Base-by-base conservation (phyloP, 2,329 filamentous ascomycete species). In the Sporothrix dimorphospora region DNA sequence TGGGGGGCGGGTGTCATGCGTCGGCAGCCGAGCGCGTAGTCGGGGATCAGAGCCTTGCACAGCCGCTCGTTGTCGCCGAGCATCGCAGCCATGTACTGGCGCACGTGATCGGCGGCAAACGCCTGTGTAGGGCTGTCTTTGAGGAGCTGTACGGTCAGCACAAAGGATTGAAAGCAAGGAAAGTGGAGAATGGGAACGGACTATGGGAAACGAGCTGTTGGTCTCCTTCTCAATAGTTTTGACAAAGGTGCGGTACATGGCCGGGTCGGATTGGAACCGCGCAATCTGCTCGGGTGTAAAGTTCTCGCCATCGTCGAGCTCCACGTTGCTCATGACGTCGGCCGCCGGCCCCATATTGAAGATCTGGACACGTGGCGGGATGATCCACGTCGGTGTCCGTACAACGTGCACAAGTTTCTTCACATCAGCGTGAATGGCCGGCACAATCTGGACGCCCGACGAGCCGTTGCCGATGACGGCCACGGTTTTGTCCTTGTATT, bases 401-500 rank as follows among this genome's bases (percentile, higher is more conserved):
- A 85, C 76, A 55, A 82, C 78, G 69, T 82, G 80, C 72, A 79
- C 78, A 16, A 83, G 75, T 68, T 82, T 79, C 49, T 80, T 78
- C 27, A 74, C 81, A 27, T 78, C 78, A 75, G 81, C 80, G 67
- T 84, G 83, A n/a, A 88, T 83, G 40, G 83, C 81, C 0, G 86
- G 84, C 9, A 87, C 76, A 30, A 89, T 79, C 74, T 89, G 87
- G 16, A 88, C 82, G 0, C 85, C 87, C 0, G 85, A 86, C 21
- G 86, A 82, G 7, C 86, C 86, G 69, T 86, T 88, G 9, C 87
- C 87, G 67, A 89, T 87, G n/a, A 89, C 80, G 2, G 83, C 86
- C 8, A 89, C 83, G 0, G 80, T 82, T 76, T 88, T 89, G 72
- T 81, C 83, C n/a, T 80, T 77, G 72, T 83, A 82, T 67, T 87